A percentile compares a stretch with the other conserved stretches of the same genome.
Conservation (phyloP, 2,329 filamentous ascomycete genomes). For the Geosmithia flava region DNA sequence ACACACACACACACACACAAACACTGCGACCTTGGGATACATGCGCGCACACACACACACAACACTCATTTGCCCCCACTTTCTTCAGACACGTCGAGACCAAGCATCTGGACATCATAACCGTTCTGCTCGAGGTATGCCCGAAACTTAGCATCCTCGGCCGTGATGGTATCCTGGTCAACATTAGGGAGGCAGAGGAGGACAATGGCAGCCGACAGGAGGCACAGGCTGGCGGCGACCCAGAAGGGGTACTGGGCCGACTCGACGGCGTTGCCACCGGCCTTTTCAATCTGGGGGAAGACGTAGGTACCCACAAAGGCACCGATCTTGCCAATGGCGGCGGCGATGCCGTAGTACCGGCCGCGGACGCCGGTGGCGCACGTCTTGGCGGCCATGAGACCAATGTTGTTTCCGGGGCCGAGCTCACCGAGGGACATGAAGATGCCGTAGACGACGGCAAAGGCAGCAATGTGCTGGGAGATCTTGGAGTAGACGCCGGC, state of each 20-base stretch:
- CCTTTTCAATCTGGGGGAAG: slow-evolving; percentile 59
- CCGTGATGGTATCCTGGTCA: slow-evolving; percentile 71
- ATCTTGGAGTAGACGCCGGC: slow-evolving; percentile 63
- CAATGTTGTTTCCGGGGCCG: slow-evolving; percentile 86
- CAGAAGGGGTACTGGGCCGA: slow-evolving; percentile 81
- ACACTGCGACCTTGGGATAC: too few relatives aligned
- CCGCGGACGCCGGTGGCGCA: slow-evolving; percentile 81
- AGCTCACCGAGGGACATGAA: slow-evolving; percentile 33
- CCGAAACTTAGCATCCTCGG: slow-evolving; percentile 67
- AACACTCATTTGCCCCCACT: too few relatives aligned
- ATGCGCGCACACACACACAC: too few relatives aligned
- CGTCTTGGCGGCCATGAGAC: slow-evolving; percentile 75
- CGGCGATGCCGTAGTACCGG: slow-evolving; percentile 57
- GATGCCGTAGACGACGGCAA: slow-evolving; percentile 23
- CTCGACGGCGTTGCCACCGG: slow-evolving; percentile 38
- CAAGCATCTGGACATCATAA: slow-evolving; percentile 55
- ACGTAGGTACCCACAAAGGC: slow-evolving; percentile 82
- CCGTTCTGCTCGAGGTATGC: slow-evolving; percentile 61
- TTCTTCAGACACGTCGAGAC: slow-evolving; percentile 7
- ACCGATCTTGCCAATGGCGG: slow-evolving; percentile 62
- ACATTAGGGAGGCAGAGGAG: slow-evolving; percentile 64
- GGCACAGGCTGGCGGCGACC: slow-evolving; percentile 64
- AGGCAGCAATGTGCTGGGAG: slow-evolving; percentile 32
- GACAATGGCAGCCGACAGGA: slow-evolving; percentile 51
- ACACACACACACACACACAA: too few relatives aligned